Base-by-base conservation (phyloP, 2,329 filamentous ascomycete genomes). In the Phaeosphaeriaceae sp. region DNA sequence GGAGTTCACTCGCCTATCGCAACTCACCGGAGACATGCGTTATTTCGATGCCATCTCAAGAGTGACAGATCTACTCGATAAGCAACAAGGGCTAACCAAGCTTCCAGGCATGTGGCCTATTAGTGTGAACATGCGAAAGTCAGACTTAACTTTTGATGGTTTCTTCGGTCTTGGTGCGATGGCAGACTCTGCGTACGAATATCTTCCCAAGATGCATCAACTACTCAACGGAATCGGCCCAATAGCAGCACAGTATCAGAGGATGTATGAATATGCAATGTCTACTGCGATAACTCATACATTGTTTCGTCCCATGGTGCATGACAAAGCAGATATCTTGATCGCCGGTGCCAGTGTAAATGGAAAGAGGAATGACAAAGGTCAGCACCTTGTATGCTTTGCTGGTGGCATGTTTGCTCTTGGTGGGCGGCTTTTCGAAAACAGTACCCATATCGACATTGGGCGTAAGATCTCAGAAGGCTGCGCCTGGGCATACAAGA, bases 391-490 rank as follows among this genome's bases (percentile, higher is more conserved):
- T 12, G 77, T 76, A 15, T 87, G 84, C 71, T 86, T 83, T 61
- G 75, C 79, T 4, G 84, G 84, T 8, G 84, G 83, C 35, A 86
- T 86, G 83, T 79, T 85, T 50, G 83, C 79, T 1, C 70, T 86
- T 1, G 84, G 83, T 17, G 79, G 82, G 33, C 81, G 79, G 56
- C 64, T 85, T 3, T 84, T 85, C 64, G 71, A 77, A 6, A 74
- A 81, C 13, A 70, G 76, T 1, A 72, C 71, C 7, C 82, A 86
- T 58, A 68, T 86, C 54, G 73, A 78, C 1, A 76, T 85, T 39
- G 84, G 81, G 15, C 73, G 76, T 40, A 81, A 83, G 58, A 70
- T 86, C 39, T 82, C 82, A 0, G 79, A 86, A 45, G 82, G 80
- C 9, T 87, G 83, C 63, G 78, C 84, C 21, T 87, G 82, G 82